phyloP scores from a whole-genome alignment of 331 rosid species.

The Quercus phellos region DNA sequence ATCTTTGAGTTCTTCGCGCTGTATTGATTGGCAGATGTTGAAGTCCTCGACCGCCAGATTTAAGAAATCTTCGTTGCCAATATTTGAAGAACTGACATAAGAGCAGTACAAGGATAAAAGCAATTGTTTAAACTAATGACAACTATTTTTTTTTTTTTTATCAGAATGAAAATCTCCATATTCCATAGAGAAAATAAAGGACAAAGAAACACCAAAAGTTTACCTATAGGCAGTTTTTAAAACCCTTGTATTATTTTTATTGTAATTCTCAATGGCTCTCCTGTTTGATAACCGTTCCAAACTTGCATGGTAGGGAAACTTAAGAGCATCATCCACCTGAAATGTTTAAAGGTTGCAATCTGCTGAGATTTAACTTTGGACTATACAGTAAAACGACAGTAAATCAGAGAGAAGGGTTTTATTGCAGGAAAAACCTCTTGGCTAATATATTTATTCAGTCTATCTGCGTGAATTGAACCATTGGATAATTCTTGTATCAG shows the following conservation, averaged over 20 bases:
- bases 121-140: not conserved
- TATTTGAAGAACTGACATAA: conserved; percentile 49
- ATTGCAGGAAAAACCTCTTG: conserved; percentile 48
- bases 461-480: conserved; percentile 16
- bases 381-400: not conserved
- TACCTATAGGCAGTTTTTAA: conserved; percentile 66
- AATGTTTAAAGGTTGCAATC: conserved; percentile 9
- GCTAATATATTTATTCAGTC: conserved; percentile 26
- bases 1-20: conserved; percentile 47
- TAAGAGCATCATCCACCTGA: conserved; percentile 51
- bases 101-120: not conserved
- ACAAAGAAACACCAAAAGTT: conserved; percentile 11
- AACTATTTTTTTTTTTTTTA: not conserved
- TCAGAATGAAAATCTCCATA: not conserved
- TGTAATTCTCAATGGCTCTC: conserved; percentile 51
- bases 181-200: not conserved
- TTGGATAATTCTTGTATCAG: conserved; percentile 35
- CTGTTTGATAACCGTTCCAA: conserved; percentile 58
- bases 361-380: not conserved
- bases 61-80: conserved; percentile 53
- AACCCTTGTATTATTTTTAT: conserved; percentile 42
- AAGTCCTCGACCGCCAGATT: conserved; percentile 72
- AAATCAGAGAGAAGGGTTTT: not conserved
- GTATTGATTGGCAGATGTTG: conserved; percentile 58
- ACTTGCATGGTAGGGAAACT: conserved; percentile 46